Evolutionary conservation across 2,329 filamentous ascomycete genomes (phyloP).

Genomic region (Aspergillus pseudoviridinutans): DNA sequence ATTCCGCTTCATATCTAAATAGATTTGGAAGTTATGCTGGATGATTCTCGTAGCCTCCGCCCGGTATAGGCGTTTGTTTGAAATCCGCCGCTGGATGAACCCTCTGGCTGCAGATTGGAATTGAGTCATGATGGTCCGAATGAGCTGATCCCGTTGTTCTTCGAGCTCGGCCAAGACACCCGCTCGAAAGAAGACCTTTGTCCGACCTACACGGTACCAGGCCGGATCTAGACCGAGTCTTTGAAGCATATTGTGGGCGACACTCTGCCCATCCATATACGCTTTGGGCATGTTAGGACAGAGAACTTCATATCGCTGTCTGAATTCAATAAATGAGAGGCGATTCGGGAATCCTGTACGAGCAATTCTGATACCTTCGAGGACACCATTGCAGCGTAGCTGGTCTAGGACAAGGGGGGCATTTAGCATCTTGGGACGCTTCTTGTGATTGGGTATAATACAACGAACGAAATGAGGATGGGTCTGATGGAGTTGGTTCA

Average conservation of each 20-base stretch:
- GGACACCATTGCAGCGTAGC: constrained; percentile 94
- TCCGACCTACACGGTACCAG: constrained; percentile 88
- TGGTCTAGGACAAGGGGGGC: constrained; percentile 93
- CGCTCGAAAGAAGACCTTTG: constrained; percentile 96
- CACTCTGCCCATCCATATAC: constrained; percentile 85
- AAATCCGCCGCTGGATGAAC: constrained; percentile 80
- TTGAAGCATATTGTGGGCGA: constrained; percentile 80
- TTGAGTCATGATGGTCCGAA: constrained; percentile 85
- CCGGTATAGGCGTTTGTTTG: constrained; percentile 89
- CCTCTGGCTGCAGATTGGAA: constrained; percentile 93
- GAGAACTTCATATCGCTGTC: constrained; percentile 91
- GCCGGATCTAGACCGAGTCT: constrained; percentile 80
- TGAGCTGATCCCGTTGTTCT: constrained; percentile 88
- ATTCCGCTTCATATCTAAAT: constrained; percentile 81
- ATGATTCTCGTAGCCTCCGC: constrained; percentile 94
- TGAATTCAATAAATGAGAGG: constrained; percentile 86
- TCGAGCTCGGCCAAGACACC: constrained; percentile 95
- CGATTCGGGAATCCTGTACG: constrained; percentile 95
- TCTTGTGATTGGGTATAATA: constrained; percentile 97
- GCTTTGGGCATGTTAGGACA: constrained; percentile 84
- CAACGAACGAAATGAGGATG: constrained; percentile 98
- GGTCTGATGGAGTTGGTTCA: constrained; percentile 89
- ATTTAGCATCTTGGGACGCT: constrained; percentile 87
- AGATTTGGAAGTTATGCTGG: constrained; percentile 88
- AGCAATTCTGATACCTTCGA: constrained; percentile 97